phyloP scores from a whole-genome alignment of 1,284 basidiomycete species.

The Leccinum pachyderme region DNA sequence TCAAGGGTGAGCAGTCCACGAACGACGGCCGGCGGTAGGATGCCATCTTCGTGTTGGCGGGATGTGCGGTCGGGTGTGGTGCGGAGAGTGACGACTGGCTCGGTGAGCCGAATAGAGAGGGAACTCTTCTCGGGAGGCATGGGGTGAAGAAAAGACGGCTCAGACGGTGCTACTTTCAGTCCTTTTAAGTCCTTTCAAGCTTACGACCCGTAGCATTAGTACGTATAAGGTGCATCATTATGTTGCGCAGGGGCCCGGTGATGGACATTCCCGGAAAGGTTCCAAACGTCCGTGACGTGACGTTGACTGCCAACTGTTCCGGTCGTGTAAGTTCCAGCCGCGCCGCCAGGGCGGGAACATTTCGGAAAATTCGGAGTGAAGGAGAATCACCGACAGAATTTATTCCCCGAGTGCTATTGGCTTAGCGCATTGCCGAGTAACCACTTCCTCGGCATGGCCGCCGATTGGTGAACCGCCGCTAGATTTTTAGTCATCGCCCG shows the following conservation, averaged over 20 bases:
- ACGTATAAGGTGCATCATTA: too few relatives aligned
- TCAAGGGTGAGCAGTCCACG: slow-evolving; percentile 85
- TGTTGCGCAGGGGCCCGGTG: neutral
- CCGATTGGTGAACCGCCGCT: neutral
- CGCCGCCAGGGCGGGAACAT: slow-evolving; percentile 4
- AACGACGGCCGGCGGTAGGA: slow-evolving; percentile 72
- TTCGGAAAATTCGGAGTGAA: neutral
- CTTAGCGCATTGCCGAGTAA: neutral
- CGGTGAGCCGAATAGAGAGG: slow-evolving; percentile 70
- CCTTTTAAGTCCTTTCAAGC: slow-evolving; percentile 3
- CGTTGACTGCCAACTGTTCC: slow-evolving; percentile 8
- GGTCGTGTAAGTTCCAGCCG: slow-evolving; percentile 2
- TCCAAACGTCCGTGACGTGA: neutral
- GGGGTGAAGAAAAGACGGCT: neutral
- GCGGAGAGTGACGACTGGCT: slow-evolving; percentile 80
- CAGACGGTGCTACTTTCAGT: too few relatives aligned
- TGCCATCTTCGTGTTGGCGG: slow-evolving; percentile 41
- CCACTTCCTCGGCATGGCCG: slow-evolving; percentile 1
- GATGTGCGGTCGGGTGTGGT: slow-evolving; percentile 39
- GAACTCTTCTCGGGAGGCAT: slow-evolving; percentile 35
- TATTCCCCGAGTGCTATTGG: neutral
- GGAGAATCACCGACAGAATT: neutral
- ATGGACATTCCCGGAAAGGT: neutral
- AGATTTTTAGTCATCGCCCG: neutral
- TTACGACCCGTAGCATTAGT: neutral